Evolutionary conservation across 495 filamentous ascomycete species (phyloP), one percentile per base, ranked within the genome.

Genomic region (Tuber melanosporum): DNA sequence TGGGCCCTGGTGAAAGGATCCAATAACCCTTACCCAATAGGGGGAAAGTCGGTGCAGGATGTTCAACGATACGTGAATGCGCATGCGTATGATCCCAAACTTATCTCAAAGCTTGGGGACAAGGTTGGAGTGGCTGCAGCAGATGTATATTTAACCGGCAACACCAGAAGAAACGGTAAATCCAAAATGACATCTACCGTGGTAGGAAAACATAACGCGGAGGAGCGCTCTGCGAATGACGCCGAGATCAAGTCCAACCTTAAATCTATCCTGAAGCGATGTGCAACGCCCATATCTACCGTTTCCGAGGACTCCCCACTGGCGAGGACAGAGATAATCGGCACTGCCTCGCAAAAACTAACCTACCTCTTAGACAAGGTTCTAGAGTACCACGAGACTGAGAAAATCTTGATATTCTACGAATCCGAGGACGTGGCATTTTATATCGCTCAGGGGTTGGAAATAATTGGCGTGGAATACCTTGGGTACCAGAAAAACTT

Each of bases 381-480:
- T 19, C 80, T 89, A 4, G 85, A 88, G 71, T 86, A 93, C 72
- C 89, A 97, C 69, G 82, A 87, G 9, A 82, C 87, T 1, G 94
- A 97, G 76, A 97, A 98, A 82, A 97, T 95, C 43, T 88, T 98
- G 66, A 88, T 98, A 39, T 98, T 98, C 83, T 97, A 97, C 85
- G 94, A 97, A 74, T 91, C 91, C 73, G 90, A 94, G 73, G 94
- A 95, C 81, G 87, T 92, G 7, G 94, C 94, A 0, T 93, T 87
- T 78, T 94, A 93, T 84, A 89, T 97, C 62, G 91, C 93, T 19
- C 91, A 94, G 81, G 90, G 91, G 22, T 87, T 98, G 0, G 94
- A 98, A 73, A 86, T 93, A 36, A 84, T 94, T 3, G 89, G 89
- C n/a, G 87, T 95, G 20, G 87, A 91, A 17, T 90, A 92, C 78